A percentile compares a stretch with the other conserved stretches of the same genome.
Evolutionary conservation across 1,139 yeast genomes (phyloP).

Genomic region (Hansenula lynferdii): DNA sequence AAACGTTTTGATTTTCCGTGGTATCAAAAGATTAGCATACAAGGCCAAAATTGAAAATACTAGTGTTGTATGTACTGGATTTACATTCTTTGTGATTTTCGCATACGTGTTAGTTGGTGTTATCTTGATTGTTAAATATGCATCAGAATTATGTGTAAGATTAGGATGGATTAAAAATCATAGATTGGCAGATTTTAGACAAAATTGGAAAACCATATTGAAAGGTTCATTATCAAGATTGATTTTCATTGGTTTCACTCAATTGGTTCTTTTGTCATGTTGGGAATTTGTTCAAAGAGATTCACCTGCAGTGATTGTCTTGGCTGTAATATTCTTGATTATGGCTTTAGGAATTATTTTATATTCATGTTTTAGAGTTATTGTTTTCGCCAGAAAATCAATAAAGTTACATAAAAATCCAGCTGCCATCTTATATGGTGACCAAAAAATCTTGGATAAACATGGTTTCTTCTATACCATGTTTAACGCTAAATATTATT

Average conservation of each 20-base stretch:
- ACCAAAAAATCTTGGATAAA: slow-evolving; percentile 54
- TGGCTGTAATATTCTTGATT: slow-evolving; percentile 59
- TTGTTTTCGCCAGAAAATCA: slow-evolving; percentile 52
- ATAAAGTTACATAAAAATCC: slow-evolving; percentile 56
- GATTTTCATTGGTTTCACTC: slow-evolving; percentile 72
- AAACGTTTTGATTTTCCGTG: slow-evolving; percentile 58
- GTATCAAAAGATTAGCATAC: slow-evolving; percentile 70
- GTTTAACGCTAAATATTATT: slow-evolving; percentile 69
- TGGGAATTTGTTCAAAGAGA: slow-evolving; percentile 73
- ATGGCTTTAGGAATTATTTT: slow-evolving; percentile 49
- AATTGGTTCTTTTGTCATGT: slow-evolving; percentile 58
- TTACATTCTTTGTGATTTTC: slow-evolving; percentile 65
- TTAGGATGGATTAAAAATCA: slow-evolving; percentile 41
- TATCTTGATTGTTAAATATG: slow-evolving; percentile 44
- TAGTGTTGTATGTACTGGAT: slow-evolving; percentile 69
- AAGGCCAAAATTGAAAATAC: slow-evolving; percentile 67
- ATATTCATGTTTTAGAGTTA: slow-evolving; percentile 58
- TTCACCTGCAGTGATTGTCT: slow-evolving; percentile 70
- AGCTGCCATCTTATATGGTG: slow-evolving; percentile 75
- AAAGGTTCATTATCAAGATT: slow-evolving; percentile 70
- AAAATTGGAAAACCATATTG: slow-evolving; percentile 47
- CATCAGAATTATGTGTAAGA: slow-evolving; percentile 39
- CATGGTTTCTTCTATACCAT: slow-evolving; percentile 81
- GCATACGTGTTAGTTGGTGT: slow-evolving; percentile 56
- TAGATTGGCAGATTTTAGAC: slow-evolving; percentile 44